Evolutionary conservation across 495 filamentous ascomycete genomes (phyloP).

Genomic region (Filosporella fistucella): DNA sequence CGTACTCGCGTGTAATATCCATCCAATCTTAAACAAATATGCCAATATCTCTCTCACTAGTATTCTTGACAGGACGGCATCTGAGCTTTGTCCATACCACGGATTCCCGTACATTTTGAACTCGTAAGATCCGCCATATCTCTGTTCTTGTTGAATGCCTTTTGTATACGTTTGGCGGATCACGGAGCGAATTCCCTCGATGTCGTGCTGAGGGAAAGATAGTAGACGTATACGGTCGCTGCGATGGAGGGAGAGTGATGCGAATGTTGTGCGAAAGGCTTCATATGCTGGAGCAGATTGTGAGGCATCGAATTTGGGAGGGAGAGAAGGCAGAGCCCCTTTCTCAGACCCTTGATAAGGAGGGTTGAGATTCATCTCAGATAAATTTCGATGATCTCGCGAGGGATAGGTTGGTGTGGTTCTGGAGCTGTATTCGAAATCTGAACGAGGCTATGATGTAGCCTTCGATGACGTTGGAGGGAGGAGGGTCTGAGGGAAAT

Average conservation of each 20-base stretch:
- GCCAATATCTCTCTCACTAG: slow-evolving; percentile 15
- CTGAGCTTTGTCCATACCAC: slow-evolving; percentile 12
- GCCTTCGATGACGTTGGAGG: too few relatives aligned
- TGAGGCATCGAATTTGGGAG: neutral
- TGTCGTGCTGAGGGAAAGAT: slow-evolving; percentile 9
- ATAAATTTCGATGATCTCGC: too few relatives aligned
- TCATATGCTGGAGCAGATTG: slow-evolving; percentile 3
- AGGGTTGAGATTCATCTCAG: slow-evolving; percentile 2
- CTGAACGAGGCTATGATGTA: too few relatives aligned
- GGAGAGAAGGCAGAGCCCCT: too few relatives aligned
- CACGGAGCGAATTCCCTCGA: slow-evolving; percentile 1
- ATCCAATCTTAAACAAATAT: slow-evolving; percentile 12
- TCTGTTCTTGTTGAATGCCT: slow-evolving; percentile 13
- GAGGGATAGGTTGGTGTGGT: too few relatives aligned
- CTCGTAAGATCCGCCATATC: slow-evolving; percentile 10
- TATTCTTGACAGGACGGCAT: slow-evolving; percentile 9
- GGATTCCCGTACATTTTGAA: slow-evolving; percentile 16
- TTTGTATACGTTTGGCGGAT: slow-evolving; percentile 1
- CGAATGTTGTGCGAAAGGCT: slow-evolving; percentile 13
- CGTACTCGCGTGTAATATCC: slow-evolving; percentile 18
- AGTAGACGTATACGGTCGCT: slow-evolving; percentile 17
- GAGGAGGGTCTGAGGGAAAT: too few relatives aligned
- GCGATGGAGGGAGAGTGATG: slow-evolving; percentile 16
- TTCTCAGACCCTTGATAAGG: neutral
- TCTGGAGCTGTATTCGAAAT: too few relatives aligned